phyloP scores from a whole-genome alignment of 768 basidiomycete species.

The Suillus weaverae region DNA sequence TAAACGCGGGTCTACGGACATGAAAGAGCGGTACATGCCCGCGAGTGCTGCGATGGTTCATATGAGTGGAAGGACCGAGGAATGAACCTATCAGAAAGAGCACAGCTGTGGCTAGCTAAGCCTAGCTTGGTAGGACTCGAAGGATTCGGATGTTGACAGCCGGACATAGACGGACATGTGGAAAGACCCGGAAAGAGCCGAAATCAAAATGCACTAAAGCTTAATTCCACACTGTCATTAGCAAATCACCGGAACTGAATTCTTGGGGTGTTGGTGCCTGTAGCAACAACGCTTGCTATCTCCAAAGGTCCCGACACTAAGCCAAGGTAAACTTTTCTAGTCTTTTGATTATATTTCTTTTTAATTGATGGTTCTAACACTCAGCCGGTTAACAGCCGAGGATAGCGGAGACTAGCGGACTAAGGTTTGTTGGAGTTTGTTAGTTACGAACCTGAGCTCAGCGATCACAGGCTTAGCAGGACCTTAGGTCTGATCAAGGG shows the following conservation, averaged over 20 bases:
- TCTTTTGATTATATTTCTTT: background rate
- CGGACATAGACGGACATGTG: slow-evolving; percentile 33
- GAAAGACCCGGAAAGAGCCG: slow-evolving; percentile 15
- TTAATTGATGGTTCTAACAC: background rate
- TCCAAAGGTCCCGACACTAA: background rate
- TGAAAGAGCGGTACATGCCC: slow-evolving; percentile 25
- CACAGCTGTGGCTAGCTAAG: slow-evolving; percentile 6
- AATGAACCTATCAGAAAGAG: slow-evolving; percentile 2
- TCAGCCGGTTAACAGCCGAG: slow-evolving; percentile 3
- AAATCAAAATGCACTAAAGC: slow-evolving; percentile 34
- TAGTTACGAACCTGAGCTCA: slow-evolving; percentile 27
- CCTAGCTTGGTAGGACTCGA: too few relatives aligned
- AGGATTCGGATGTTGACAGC: too few relatives aligned
- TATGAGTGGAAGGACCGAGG: slow-evolving; percentile 22
- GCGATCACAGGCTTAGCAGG: slow-evolving; percentile 2
- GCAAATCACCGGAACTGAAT: slow-evolving; percentile 25
- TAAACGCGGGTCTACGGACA: slow-evolving; percentile 33
- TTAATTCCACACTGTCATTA: slow-evolving; percentile 31
- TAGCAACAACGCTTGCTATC: background rate
- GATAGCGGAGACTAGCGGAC: slow-evolving; percentile 5
- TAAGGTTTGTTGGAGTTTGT: slow-evolving; percentile 23
- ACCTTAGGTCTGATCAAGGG: slow-evolving; percentile 12
- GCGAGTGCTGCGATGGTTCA: slow-evolving; percentile 3
- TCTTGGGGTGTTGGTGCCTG: slow-evolving; percentile 13
- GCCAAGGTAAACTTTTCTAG: background rate